Evolutionary conservation across 176 grass and related monocot species (phyloP), one percentile per base, ranked within the genome.

Genomic region (Pontederia paniculata): DNA sequence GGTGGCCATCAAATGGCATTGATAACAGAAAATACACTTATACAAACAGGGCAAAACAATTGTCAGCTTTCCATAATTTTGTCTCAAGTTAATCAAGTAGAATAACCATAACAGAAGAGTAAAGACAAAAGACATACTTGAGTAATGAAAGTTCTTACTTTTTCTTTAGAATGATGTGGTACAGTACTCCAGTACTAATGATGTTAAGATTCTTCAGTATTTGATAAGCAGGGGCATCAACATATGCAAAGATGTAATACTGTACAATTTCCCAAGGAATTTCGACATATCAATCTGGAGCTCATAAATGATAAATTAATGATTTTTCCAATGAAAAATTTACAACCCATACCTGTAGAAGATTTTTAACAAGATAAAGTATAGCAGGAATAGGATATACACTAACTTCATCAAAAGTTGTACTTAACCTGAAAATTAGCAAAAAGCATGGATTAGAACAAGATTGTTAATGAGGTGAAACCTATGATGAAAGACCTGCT

Each of bases 231-330:
- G 86, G 86, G 45, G 86, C 83, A 18, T 87, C 86, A 77, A 90
- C 77, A 69, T 90, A 87, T 20, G 79, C 85, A 68, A 97, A 97
- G 65, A 97, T 90, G 73, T 97, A 97, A 73, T 97, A 87, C 91
- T 97, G 83, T 5, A 31, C 5, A 31, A 31, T 31, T 31, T 31
- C 5, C n/a, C n/a, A n/a, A n/a, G n/a, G n/a, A n/a, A n/a, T n/a
- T n/a, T n/a, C n/a, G 25, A 2, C 25, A 31, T 31, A 31, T 31
- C 5, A 31, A 31, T 31, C 5, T 2, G 1, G 25, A 31, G 25
- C 25, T 31, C 5, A 5, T 31, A 31, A 31, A n/a, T n/a, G 1
- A 31, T 1, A 31, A 31, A 5, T 2, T 31, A 31, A 31, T 31
- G 5, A n/a, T n/a, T n/a, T n/a, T 31, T 31, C 1, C 5, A 2